Conservation (phyloP, 495 filamentous ascomycete genomes). For the Penicillium steckii region DNA sequence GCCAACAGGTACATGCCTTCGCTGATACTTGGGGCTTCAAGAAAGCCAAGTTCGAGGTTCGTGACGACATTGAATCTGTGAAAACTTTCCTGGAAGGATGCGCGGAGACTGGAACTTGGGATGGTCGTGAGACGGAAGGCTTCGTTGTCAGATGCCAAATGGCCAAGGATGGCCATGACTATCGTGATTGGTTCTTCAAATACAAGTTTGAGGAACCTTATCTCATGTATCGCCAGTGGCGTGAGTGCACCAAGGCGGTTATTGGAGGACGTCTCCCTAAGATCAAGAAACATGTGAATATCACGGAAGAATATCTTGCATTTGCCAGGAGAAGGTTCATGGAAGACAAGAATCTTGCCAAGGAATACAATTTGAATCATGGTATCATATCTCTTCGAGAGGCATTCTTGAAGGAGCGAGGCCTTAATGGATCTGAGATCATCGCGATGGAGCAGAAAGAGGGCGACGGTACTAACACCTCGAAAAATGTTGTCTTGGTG, state of each 20-base stretch:
- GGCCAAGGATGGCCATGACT: conserved; percentile 47
- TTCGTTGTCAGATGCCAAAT: conserved; percentile 93
- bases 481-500: conserved; percentile 68
- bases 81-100: conserved; percentile 78
- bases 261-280: conserved; percentile 73
- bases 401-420: conserved; percentile 76
- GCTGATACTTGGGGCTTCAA: conserved; percentile 93
- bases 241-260: conserved; percentile 90
- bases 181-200: conserved; percentile 97
- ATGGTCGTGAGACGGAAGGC: conserved; percentile 89
- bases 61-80: conserved; percentile 69
- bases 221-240: conserved; percentile 97
- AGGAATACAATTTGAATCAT: conserved; percentile 79
- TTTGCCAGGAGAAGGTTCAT: conserved; percentile 75
- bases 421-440: conserved; percentile 83
- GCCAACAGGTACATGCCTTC: conserved; percentile 76
- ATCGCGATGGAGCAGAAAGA: conserved; percentile 58
- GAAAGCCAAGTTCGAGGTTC: conserved; percentile 77
- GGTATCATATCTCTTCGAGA: conserved; percentile 93
- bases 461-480: conserved; percentile 43
- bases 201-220: conserved; percentile 99
- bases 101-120: conserved; percentile 82
- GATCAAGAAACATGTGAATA: conserved; percentile 80
- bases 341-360: conserved; percentile 58
- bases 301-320: conserved; percentile 86